Evolutionary conservation across 2,329 filamentous ascomycete species (phyloP).

Genomic region (Fusarium mundagurra): DNA sequence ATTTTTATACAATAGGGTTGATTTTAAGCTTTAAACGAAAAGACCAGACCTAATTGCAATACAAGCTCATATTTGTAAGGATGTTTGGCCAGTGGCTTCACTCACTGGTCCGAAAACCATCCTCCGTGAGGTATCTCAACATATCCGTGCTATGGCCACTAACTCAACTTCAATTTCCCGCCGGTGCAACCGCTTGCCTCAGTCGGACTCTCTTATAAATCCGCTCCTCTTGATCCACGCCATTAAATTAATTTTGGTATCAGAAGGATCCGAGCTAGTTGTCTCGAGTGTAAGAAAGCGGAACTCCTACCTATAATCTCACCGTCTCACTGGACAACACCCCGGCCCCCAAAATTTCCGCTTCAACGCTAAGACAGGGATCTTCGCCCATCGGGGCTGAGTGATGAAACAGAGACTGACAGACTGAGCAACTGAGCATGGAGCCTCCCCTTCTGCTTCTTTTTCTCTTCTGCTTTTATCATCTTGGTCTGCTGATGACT

Average conservation of each 20-base stretch:
- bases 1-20: not conserved
- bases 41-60: not conserved
- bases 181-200: not conserved
- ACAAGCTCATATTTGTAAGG: too few relatives aligned
- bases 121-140: not conserved
- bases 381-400: conserved; percentile 24
- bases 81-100: not conserved
- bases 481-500: not conserved
- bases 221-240: not conserved
- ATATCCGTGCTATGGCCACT: not conserved
- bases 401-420: conserved; percentile 15
- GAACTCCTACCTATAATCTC: not conserved
- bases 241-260: conserved; percentile 5
- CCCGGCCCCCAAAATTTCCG: conserved; percentile 10
- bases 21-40: not conserved
- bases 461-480: not conserved
- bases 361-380: conserved; percentile 19
- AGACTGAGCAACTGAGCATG: not conserved
- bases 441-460: not conserved
- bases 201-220: not conserved
- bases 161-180: conserved; percentile 8
- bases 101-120: not conserved
- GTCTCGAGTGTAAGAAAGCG: conserved; percentile 1
- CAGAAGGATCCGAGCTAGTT: conserved; percentile 15
- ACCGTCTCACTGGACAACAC: conserved; percentile 12